phyloP scores from a whole-genome alignment of 352 stramenopile genomes.

The Globisporangium cystogenes region DNA sequence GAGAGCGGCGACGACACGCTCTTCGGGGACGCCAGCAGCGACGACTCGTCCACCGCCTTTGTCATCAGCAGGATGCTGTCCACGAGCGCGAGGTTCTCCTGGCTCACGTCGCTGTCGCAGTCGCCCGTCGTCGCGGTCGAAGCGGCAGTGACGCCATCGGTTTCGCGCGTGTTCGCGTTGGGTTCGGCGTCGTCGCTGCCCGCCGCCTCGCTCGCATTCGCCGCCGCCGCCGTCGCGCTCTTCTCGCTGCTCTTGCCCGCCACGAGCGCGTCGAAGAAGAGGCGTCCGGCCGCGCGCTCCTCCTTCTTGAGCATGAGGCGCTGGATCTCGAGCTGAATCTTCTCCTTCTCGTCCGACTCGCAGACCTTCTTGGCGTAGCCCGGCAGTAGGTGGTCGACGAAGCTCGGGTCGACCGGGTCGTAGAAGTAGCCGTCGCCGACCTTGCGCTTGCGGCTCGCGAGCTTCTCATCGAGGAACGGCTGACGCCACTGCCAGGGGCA shows the following conservation, averaged over 20 bases:
- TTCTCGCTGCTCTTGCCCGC: background rate
- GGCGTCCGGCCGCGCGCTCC: conserved; percentile 22
- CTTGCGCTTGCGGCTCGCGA: conserved; percentile 79
- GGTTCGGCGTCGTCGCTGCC: conserved; percentile 8
- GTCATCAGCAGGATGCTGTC: conserved; percentile 78
- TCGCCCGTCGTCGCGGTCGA: background rate
- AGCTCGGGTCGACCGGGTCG: conserved; percentile 81
- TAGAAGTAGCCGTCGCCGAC: conserved; percentile 79
- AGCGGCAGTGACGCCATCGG: background rate
- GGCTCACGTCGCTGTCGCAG: conserved; percentile 15
- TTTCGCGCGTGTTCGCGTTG: background rate
- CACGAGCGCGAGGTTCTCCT: conserved; percentile 63
- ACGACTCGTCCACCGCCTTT: conserved; percentile 56
- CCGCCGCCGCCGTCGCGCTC: background rate
- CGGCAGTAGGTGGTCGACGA: conserved; percentile 78
- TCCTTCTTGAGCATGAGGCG: conserved; percentile 72
- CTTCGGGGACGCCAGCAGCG: conserved; percentile 51
- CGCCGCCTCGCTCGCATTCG: background rate
- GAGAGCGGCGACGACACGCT: conserved; percentile 51
- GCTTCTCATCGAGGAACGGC: conserved; percentile 80
- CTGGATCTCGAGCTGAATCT: conserved; percentile 81
- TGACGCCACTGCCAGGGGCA: conserved; percentile 85
- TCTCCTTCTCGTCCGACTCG: conserved; percentile 76
- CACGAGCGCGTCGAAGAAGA: conserved; percentile 30
- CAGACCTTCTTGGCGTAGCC: conserved; percentile 80